Conservation (phyloP, 2,329 filamentous ascomycete species). For the Colletotrichum tropicicola region DNA sequence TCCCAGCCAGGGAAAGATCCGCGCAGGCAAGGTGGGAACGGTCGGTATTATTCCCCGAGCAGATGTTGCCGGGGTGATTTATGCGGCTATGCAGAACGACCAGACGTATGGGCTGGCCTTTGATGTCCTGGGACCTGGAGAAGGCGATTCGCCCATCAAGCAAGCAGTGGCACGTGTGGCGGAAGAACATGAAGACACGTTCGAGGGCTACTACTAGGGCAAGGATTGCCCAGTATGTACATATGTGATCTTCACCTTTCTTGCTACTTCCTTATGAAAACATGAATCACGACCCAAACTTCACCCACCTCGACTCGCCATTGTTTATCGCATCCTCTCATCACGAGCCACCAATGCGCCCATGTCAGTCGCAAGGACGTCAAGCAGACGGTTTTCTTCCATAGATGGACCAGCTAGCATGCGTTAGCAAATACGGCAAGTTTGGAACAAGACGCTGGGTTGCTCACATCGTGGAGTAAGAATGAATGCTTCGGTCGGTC, state of each 20-base stretch:
- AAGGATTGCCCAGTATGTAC: neutral
- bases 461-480: constrained; percentile 45
- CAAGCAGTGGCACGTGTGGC: constrained; percentile 49
- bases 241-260: too few species aligned
- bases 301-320: too few species aligned
- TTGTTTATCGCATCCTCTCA: too few species aligned
- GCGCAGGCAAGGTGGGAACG: constrained; percentile 51
- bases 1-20: constrained; percentile 45
- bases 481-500: constrained; percentile 34
- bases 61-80: constrained; percentile 54
- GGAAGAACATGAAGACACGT: constrained; percentile 42
- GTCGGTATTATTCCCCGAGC: constrained; percentile 46
- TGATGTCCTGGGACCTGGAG: constrained; percentile 49
- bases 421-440: neutral
- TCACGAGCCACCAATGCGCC: too few species aligned
- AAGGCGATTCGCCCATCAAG: constrained; percentile 40
- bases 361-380: too few species aligned
- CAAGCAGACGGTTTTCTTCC: constrained; percentile 21
- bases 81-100: constrained; percentile 48
- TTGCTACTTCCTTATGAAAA: too few species aligned
- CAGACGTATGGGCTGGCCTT: constrained; percentile 51
- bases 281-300: too few species aligned
- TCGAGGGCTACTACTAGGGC: constrained; percentile 37
- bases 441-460: too few species aligned
- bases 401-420: neutral